Conservation (phyloP, 768 basidiomycete genomes). For the Fomitopsis serialis region DNA sequence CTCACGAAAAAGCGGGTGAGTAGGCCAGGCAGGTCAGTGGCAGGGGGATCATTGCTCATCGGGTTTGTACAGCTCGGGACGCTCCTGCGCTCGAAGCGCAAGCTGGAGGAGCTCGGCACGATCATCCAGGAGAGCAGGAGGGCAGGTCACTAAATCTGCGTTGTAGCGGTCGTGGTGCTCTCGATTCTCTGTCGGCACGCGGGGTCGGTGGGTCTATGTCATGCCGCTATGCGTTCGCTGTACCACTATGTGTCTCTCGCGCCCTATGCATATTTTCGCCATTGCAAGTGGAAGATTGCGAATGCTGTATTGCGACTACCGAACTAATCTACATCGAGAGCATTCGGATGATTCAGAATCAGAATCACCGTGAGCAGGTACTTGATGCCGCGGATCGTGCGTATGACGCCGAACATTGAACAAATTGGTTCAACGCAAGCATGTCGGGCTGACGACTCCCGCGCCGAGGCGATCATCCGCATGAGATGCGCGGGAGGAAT, state of each 20-base stretch:
- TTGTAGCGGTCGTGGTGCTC: not conserved
- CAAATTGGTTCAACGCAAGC: too few relatives aligned
- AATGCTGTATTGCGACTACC: not conserved
- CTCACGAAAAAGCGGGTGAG: slow-evolving; percentile 98
- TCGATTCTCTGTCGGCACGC: not conserved
- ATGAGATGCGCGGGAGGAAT: too few relatives aligned
- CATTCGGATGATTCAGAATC: too few relatives aligned
- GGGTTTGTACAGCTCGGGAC: slow-evolving; percentile 73
- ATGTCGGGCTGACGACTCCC: too few relatives aligned
- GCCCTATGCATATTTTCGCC: not conserved
- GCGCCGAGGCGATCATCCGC: too few relatives aligned
- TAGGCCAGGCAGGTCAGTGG: slow-evolving; percentile 17
- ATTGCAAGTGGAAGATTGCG: not conserved
- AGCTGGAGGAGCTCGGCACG: slow-evolving; percentile 90
- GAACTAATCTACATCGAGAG: too few relatives aligned
- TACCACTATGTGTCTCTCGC: slow-evolving; percentile 15
- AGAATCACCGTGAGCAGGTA: too few relatives aligned
- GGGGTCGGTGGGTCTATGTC: slow-evolving; percentile 11
- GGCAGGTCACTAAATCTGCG: slow-evolving; percentile 40
- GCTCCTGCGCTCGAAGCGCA: slow-evolving; percentile 96
- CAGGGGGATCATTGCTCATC: slow-evolving; percentile 2
- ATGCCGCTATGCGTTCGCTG: slow-evolving; percentile 20
- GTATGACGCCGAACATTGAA: too few relatives aligned
- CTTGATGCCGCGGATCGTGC: too few relatives aligned
- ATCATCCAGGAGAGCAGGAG: slow-evolving; percentile 94